phyloP scores from a whole-genome alignment of 2,329 filamentous ascomycete species.

The Epichloe sylvatica region DNA sequence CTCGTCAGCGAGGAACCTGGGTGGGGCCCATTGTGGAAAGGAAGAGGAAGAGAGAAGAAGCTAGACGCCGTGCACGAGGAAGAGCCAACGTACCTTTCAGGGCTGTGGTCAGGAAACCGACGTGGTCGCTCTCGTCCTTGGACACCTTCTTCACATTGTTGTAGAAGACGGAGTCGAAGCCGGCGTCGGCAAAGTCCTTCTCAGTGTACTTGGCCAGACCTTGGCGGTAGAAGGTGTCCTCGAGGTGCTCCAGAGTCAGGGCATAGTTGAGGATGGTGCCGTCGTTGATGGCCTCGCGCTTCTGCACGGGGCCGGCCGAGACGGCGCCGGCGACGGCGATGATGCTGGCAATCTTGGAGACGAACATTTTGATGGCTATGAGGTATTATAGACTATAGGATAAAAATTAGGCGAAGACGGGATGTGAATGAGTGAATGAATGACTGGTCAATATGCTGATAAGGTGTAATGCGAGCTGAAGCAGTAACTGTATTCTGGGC shows the following conservation, averaged over 20 bases:
- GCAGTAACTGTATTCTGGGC: too few species aligned
- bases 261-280: slow-evolving; percentile 32
- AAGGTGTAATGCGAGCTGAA: too few species aligned
- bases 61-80: too few species aligned
- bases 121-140: slow-evolving; percentile 41
- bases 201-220: slow-evolving; percentile 44
- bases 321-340: slow-evolving; percentile 7
- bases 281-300: slow-evolving; percentile 9
- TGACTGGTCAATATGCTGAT: too few species aligned
- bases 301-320: slow-evolving; percentile 8
- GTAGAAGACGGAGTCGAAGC: slow-evolving; percentile 39
- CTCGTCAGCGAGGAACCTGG: too few species aligned
- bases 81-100: slow-evolving; percentile 13
- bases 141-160: slow-evolving; percentile 42
- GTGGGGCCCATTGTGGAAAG: too few species aligned
- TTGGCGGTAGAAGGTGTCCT: slow-evolving; percentile 48
- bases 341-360: slow-evolving; percentile 7
- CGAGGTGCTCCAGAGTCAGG: slow-evolving; percentile 40
- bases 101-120: slow-evolving; percentile 37
- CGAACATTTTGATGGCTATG: slow-evolving; percentile 5
- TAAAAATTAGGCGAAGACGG: too few species aligned
- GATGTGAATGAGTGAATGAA: too few species aligned
- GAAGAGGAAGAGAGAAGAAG: too few species aligned
- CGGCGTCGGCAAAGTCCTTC: slow-evolving; percentile 36
- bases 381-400: neutral